Conservation (phyloP, 768 basidiomycete species). For the Naganishia vaughanmartiniae region DNA sequence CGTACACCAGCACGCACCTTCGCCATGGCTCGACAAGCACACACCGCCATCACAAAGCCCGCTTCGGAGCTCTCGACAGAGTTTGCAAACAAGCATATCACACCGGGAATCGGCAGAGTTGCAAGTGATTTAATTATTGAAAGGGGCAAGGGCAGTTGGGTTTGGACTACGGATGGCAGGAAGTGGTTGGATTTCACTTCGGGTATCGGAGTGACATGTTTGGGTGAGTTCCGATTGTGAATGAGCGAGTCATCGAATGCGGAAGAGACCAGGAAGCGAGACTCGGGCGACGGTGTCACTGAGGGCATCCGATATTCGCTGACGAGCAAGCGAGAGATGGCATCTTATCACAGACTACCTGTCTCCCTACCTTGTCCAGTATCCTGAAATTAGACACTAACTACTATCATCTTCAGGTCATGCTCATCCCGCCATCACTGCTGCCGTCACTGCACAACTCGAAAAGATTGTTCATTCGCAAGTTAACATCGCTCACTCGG, state of each 20-base stretch:
- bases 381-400: no score
- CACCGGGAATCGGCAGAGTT: slow-evolving; percentile 49
- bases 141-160: slow-evolving; percentile 62
- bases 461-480: slow-evolving; percentile 45
- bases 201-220: slow-evolving; percentile 75
- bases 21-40: slow-evolving; percentile 14
- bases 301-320: no score
- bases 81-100: slow-evolving; percentile 52
- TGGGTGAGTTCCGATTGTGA: slow-evolving; percentile 57
- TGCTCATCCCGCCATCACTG: slow-evolving; percentile 46
- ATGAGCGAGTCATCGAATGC: slow-evolving; percentile 58
- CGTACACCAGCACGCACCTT: slow-evolving; percentile 7
- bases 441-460: slow-evolving; percentile 43
- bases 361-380: no score
- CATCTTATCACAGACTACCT: no score
- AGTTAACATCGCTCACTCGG: slow-evolving; percentile 79
- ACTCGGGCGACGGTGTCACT: no score
- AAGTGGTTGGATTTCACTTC: slow-evolving; percentile 78
- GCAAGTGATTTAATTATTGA: slow-evolving; percentile 49
- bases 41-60: slow-evolving; percentile 25
- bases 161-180: slow-evolving; percentile 68
- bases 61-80: slow-evolving; percentile 41
- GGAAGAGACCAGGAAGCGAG: background rate
- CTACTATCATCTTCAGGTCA: slow-evolving; percentile 28
- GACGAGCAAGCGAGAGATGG: no score